Percentiles rank a stretch among this genome's conserved stretches.
phyloP scores from a whole-genome alignment of 2,329 filamentous ascomycete genomes.

The Chaetoscypha palmicola region DNA sequence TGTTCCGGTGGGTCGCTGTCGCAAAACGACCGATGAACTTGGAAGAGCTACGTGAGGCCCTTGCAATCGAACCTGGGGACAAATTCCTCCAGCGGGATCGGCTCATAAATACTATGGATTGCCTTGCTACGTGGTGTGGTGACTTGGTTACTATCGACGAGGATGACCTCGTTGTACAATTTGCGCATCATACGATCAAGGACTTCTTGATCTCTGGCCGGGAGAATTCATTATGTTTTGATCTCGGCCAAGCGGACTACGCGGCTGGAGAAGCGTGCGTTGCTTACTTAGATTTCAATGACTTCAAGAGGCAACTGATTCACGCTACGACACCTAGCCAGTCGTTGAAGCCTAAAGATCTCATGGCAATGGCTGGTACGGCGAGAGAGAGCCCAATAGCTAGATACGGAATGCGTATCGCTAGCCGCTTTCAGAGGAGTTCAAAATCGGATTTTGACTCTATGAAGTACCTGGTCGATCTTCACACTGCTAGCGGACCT shows the following conservation, averaged over 20 bases:
- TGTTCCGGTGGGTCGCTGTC: conserved; percentile 31
- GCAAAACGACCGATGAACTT: conserved; percentile 31
- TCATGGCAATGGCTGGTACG: background rate
- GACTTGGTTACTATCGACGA: conserved; percentile 32
- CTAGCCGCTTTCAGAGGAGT: background rate
- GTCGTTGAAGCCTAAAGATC: background rate
- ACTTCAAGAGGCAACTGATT: conserved; percentile 29
- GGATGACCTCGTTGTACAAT: conserved; percentile 28
- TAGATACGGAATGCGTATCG: background rate
- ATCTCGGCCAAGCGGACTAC: background rate
- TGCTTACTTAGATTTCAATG: conserved; percentile 35
- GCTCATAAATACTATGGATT: conserved; percentile 28
- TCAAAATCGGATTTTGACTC: background rate
- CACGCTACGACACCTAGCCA: background rate
- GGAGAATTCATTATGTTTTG: background rate
- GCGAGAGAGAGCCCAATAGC: background rate
- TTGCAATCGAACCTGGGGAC: conserved; percentile 31
- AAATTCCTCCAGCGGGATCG: conserved; percentile 7
- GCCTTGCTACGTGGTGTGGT: conserved; percentile 30
- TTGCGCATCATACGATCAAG: conserved; percentile 31
- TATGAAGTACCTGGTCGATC: background rate
- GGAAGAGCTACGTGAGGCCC: conserved; percentile 34
- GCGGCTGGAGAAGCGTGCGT: conserved; percentile 33
- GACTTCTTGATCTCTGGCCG: conserved; percentile 20
- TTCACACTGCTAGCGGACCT: background rate